These are phyloP conservation scores for bread wheat (Triticum aestivum) DNA, from an alignment of 176 grass and related monocot species.

Conservation along the genomic window IWGSC_CS_RefSeq_v2.1 NC_057800.1:69851949-69852448, in stretches of 20 bases:
- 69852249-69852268: not conserved
- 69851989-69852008: slow-evolving; percentile 3
- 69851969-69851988: not conserved
- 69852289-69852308: not conserved
- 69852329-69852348: not conserved
- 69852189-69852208: not conserved
- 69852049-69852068: not conserved
- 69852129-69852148: not conserved
- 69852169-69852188: not conserved
- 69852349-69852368: slow-evolving; percentile 12
- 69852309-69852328: not conserved
- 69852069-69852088: not conserved
- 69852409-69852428: slow-evolving; percentile 4
- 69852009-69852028: slow-evolving; percentile 14
- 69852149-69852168: not conserved
- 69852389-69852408: not conserved
- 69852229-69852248: not conserved
- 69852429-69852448: slow-evolving; percentile 18
- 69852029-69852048: not conserved
- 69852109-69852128: not conserved
- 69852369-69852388: not conserved
- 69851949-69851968: not conserved
- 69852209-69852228: not conserved
- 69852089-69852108: not conserved
- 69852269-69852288: not conserved